Percentiles rank a stretch among this genome's conserved stretches.
Conservation (phyloP, 2,329 filamentous ascomycete species). For the Hawksworthiomyces lignivorus region DNA sequence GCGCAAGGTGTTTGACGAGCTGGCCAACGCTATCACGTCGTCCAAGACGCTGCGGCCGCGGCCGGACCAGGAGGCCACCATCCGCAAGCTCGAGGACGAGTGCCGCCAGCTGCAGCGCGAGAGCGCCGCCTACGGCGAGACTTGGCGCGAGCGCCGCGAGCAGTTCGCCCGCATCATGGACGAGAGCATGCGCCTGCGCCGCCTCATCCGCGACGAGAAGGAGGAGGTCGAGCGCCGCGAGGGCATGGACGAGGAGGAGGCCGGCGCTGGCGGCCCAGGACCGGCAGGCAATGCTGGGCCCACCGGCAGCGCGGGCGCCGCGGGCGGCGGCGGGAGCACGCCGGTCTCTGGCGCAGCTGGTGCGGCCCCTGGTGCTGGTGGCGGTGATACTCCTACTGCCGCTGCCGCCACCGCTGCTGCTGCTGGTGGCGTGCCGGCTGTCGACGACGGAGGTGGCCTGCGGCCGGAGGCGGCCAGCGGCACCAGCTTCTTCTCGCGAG, state of each 20-base stretch:
- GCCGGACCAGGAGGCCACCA: constrained; percentile 71
- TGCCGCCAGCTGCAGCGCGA: constrained; percentile 82
- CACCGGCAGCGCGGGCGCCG: constrained; percentile 34
- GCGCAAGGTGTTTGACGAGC: constrained; percentile 78
- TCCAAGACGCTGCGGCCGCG: constrained; percentile 73
- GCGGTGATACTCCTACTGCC: neutral
- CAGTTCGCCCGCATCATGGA: constrained; percentile 86
- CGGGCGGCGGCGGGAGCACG: constrained; percentile 13
- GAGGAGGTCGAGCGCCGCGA: constrained; percentile 86
- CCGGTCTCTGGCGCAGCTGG: neutral
- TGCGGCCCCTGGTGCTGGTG: neutral
- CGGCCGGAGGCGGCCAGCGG: constrained; percentile 25
- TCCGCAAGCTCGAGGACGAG: constrained; percentile 79
- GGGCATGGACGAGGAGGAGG: constrained; percentile 65
- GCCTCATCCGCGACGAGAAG: constrained; percentile 88
- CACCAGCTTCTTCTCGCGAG: constrained; percentile 31
- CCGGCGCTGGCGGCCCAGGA: constrained; percentile 42
- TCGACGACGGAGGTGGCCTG: constrained; percentile 21
- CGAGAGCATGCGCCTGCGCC: constrained; percentile 77
- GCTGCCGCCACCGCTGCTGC: neutral
- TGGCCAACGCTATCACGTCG: constrained; percentile 78
- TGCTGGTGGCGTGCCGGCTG: constrained; percentile 3
- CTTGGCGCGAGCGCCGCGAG: constrained; percentile 76
- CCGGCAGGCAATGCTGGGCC: constrained; percentile 28
- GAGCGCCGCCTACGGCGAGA: constrained; percentile 70